Base-by-base conservation (phyloP, 495 filamentous ascomycete genomes). In the Penicillium ucsense region DNA sequence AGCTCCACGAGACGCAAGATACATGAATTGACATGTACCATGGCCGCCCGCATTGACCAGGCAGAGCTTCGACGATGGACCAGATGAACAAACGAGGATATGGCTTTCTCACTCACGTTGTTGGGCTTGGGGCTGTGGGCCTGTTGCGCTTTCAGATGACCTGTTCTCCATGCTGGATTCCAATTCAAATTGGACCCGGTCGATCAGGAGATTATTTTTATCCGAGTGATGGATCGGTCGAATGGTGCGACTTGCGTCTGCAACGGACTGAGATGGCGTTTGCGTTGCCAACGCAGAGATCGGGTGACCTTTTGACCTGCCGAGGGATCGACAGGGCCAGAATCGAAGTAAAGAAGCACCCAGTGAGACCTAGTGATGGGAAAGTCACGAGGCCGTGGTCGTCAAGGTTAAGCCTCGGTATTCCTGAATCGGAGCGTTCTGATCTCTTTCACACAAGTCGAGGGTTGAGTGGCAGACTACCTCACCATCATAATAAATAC, bases 281-380 rank as follows among this genome's bases (percentile, higher is more conserved):
- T 43, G 51, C 55, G 50, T 46, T 69, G 66, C 63, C 65, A 68
- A 60, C 65, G 52, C 65, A 68, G 62, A 62, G 64, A 64, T 65
- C 66, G 57, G 66, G 64, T 69, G 66, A 69, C 65, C 52, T 53
- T 52, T 46, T 46, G 42, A 35, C 65, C 52, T 53, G 53, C 48
- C 47, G 42, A 35, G 39, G 38, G 64, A 67, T 67, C 60, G 62
- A 62, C 60, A 62, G 57, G 52, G 58, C 57, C 52, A 54, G 50
- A 59, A 58, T 55, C 51, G 50, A 55, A 35, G 42, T 45, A 43
- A 20, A 20, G 20, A 20, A 20, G 20, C 20, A 20, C 20, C 20
- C 20, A 20, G 20, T 20, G 20, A 20, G 20, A 20, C 43, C 40
- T 46, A 55, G 43, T 43, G 35, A 28, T 41, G 54, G 44, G 51